Conservation (phyloP, 306 rosid genomes). For the Cucumis melo region DNA sequence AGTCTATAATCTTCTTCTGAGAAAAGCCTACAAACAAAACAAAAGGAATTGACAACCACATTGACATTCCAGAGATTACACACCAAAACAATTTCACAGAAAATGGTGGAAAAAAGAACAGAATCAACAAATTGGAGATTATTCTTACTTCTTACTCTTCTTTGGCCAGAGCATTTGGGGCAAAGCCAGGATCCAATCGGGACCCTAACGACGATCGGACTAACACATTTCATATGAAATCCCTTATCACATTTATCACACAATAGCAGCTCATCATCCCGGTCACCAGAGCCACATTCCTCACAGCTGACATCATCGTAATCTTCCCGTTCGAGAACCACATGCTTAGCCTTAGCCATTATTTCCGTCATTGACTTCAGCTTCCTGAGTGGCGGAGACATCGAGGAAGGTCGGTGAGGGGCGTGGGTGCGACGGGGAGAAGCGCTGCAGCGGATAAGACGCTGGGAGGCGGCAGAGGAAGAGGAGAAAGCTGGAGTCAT, state of each 20-base stretch:
- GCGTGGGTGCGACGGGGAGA: conserved; percentile 36
- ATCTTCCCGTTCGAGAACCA: conserved; percentile 28
- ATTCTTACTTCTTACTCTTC: conserved; percentile 44
- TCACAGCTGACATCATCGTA: conserved; percentile 39
- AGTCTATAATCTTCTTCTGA: conserved; percentile 57
- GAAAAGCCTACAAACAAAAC: conserved; percentile 34
- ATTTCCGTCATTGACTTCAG: conserved; percentile 33
- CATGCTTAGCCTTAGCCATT: conserved; percentile 32
- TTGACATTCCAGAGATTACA: conserved; percentile 16
- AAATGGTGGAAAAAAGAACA: not conserved
- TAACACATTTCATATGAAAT: conserved; percentile 72
- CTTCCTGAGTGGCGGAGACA: conserved; percentile 26
- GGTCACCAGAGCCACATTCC: conserved; percentile 59
- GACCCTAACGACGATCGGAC: conserved; percentile 64
- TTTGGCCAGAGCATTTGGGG: conserved; percentile 44
- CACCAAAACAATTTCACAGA: not conserved
- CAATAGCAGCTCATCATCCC: conserved; percentile 51
- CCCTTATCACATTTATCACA: conserved; percentile 79
- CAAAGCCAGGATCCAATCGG: conserved; percentile 85
- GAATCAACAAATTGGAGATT: not conserved
- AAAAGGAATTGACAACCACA: conserved; percentile 10
- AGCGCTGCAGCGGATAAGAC: conserved; percentile 28
- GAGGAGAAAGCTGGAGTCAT: conserved; percentile 53
- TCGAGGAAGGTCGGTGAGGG: conserved; percentile 12
- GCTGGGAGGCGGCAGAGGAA: conserved; percentile 21